phyloP scores from a whole-genome alignment of 495 filamentous ascomycete species.

The Aspergillus sclerotioniger region DNA sequence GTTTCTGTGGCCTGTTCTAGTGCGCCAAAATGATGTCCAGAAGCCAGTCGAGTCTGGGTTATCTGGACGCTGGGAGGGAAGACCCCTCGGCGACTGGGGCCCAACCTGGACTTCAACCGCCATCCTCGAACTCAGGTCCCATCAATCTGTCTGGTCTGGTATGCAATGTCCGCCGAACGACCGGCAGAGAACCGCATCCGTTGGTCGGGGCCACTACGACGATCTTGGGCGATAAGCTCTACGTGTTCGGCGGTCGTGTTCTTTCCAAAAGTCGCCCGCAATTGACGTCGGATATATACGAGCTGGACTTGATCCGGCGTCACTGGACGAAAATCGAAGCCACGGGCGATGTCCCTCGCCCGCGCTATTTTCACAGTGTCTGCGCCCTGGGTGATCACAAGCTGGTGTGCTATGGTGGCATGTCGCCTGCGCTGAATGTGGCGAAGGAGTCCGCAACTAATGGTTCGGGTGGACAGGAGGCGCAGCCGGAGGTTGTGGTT shows the following conservation, averaged over 20 bases:
- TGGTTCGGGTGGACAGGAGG: conserved; percentile 51
- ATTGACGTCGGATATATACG: conserved; percentile 85
- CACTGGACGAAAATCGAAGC: conserved; percentile 92
- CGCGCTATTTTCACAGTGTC: conserved; percentile 95
- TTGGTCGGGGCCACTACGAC: conserved; percentile 95
- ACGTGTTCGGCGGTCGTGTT: conserved; percentile 90
- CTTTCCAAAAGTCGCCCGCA: conserved; percentile 79
- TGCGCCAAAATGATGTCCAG: conserved; percentile 41
- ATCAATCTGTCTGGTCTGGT: conserved; percentile 81
- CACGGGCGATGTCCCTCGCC: conserved; percentile 79
- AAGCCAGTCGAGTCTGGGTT: conserved; percentile 47
- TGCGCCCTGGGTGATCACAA: conserved; percentile 92
- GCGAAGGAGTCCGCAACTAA: conserved; percentile 41
- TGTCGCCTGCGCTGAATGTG: conserved; percentile 72
- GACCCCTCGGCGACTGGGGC: conserved; percentile 30
- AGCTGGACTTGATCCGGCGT: conserved; percentile 83
- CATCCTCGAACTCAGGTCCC: conserved; percentile 41
- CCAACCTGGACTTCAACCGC: conserved; percentile 34
- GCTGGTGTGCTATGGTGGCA: conserved; percentile 95
- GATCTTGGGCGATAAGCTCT: conserved; percentile 88
- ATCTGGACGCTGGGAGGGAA: conserved; percentile 34
- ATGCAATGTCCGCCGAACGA: conserved; percentile 90
- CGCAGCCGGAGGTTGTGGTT: conserved; percentile 86
- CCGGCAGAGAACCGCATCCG: conserved; percentile 84
- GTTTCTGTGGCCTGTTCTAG: background rate